A percentile compares a stretch with the other conserved stretches of the same genome.
Evolutionary conservation across 2,329 filamentous ascomycete genomes (phyloP).

Genomic region (Fonsecaea nubica): DNA sequence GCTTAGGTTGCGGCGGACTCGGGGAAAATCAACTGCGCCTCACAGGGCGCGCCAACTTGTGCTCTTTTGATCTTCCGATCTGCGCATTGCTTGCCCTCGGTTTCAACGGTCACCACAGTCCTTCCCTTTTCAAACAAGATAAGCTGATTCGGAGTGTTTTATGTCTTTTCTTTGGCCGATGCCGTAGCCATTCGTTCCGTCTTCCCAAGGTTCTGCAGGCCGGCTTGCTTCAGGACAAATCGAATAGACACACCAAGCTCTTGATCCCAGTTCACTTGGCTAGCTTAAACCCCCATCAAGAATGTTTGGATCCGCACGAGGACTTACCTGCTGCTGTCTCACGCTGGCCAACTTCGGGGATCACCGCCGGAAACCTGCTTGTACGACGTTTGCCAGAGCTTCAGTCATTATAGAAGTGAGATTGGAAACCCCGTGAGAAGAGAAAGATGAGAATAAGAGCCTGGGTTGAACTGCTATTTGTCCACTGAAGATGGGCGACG

Average conservation of each 20-base stretch:
- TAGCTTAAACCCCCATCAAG: background rate
- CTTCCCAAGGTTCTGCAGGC: background rate
- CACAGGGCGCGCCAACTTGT: conserved; percentile 1
- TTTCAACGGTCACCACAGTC: conserved; percentile 5
- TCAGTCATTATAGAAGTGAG: background rate
- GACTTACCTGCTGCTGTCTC: conserved; percentile 1
- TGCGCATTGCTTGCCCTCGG: conserved; percentile 5
- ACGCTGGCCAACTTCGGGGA: background rate
- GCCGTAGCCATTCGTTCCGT: background rate
- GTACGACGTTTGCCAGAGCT: background rate
- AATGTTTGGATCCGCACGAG: background rate
- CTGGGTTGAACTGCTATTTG: background rate
- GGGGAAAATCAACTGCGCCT: conserved; percentile 13
- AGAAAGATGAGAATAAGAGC: background rate
- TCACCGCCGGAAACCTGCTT: background rate
- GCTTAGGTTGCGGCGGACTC: background rate
- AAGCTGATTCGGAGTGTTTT: conserved; percentile 1
- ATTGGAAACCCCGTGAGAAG: background rate
- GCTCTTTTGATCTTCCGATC: conserved; percentile 6
- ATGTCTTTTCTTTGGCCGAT: background rate
- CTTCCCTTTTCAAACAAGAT: conserved; percentile 6
- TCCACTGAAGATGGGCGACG: background rate
- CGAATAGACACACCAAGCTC: conserved; percentile 1
- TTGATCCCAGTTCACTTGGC: background rate
- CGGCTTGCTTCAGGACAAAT: background rate